A percentile compares a stretch with the other conserved stretches of the same genome.
phyloP scores from a whole-genome alignment of 306 rosid genomes.

The Geum urbanum region DNA sequence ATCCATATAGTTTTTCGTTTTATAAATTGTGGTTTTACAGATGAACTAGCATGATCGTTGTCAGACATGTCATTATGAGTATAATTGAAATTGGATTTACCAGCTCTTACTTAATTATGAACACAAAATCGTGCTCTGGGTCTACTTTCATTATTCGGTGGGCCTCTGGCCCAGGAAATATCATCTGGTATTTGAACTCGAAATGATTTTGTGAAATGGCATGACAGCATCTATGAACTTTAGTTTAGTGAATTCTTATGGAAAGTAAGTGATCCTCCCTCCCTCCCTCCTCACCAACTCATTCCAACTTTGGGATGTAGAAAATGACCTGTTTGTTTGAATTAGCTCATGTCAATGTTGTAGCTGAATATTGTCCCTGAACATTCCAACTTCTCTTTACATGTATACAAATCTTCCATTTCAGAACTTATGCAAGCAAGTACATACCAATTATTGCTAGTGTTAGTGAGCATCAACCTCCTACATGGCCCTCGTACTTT shows the following conservation, averaged over 20 bases:
- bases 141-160: slow-evolving; percentile 5
- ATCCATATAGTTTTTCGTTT: slow-evolving; percentile 21
- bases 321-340: slow-evolving; percentile 2
- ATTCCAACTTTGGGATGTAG: slow-evolving; percentile 9
- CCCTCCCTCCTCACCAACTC: background rate
- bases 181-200: background rate
- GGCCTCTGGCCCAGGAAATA: slow-evolving; percentile 6
- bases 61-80: background rate
- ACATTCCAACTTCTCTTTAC: background rate
- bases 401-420: slow-evolving; percentile 14
- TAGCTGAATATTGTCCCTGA: no score
- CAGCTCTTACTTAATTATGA: background rate
- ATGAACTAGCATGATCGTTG: slow-evolving; percentile 3
- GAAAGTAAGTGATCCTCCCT: background rate
- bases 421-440: slow-evolving; percentile 99
- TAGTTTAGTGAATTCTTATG: background rate
- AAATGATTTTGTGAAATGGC: background rate
- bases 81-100: slow-evolving; percentile 3
- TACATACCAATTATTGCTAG: slow-evolving; percentile 99
- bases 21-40: slow-evolving; percentile 16
- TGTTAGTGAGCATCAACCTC: slow-evolving; percentile 99
- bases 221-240: background rate
- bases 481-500: slow-evolving; percentile 99
- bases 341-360: background rate
- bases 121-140: slow-evolving; percentile 3